Evolutionary conservation across 2,329 filamentous ascomycete genomes (phyloP), one percentile per base, ranked within the genome.

Genomic region (Talaromyces islandicus): DNA sequence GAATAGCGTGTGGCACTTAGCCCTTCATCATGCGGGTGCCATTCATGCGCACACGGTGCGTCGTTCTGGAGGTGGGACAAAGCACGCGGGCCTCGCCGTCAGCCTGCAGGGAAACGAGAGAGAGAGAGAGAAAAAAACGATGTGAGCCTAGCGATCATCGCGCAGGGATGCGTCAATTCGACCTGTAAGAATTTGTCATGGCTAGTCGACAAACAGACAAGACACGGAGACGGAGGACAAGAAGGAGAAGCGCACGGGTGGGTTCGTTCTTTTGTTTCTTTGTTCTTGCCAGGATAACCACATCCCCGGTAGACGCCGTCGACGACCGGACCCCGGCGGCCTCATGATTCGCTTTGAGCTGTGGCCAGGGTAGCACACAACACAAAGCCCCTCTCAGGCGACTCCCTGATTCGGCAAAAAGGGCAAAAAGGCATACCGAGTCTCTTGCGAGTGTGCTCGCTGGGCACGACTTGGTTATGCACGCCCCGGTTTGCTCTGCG

Each of bases 51-150:
- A 43, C 14, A 21, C n/a, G 25, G 50, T 35, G 46, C 25, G 25
- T 58, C 14, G 29, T 7, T 25, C 29, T 29, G 55, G 12, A 38
- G 19, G 57, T 58, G 48, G 48, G 32, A 58, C 51, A 58, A 58
- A 53, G 57, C 51, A 54, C 51, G 48, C 57, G 57, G 57, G 21
- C 9, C 32, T 52, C 24, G 24, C 48, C 25, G 48, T 52, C 48
- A 52, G 48, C 48, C 27, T 52, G 48, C 48, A 52, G 48, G 43
- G 32, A 35, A 43, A 14, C 7, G 10, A 55, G 3, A 30, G 24
- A 52, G n/a, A n/a, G n/a, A n/a, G n/a, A n/a, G n/a, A n/a, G n/a
- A 52, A 52, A 17, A 52, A 52, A 52, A 52, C 19, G 27, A 52
- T 27, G 7, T 19, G 14, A 27, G 35, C 35, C 19, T 19, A 38